These are phyloP conservation scores for Globisporangium splendens DNA, from an alignment of 352 stramenopile genomes.

Conservation along the genomic window DNA sequence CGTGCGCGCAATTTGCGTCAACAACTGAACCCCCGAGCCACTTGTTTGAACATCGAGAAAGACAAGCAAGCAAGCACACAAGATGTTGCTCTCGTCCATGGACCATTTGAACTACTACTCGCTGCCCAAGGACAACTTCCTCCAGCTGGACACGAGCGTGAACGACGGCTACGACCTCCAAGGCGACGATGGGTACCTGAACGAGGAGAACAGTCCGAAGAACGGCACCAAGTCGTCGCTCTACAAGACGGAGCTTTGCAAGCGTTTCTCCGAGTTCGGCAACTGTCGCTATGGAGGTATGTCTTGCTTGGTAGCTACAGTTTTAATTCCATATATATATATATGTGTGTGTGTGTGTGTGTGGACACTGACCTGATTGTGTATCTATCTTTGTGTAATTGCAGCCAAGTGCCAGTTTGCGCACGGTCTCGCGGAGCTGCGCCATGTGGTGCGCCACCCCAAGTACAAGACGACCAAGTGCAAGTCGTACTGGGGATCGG, in stretches of 20 bases:
- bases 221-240: constrained; percentile 83
- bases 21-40: too few relatives aligned
- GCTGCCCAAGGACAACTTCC: constrained; percentile 68
- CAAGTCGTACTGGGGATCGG: constrained; percentile 89
- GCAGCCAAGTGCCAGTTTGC: constrained; percentile 87
- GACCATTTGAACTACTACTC: constrained; percentile 83
- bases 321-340: too few relatives aligned
- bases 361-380: background rate
- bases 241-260: constrained; percentile 88
- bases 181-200: constrained; percentile 57
- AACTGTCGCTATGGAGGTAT: constrained; percentile 83
- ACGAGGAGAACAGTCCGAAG: constrained; percentile 81
- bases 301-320: background rate
- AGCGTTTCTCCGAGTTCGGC: constrained; percentile 84
- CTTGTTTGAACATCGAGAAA: too few relatives aligned
- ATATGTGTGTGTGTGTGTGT: constrained; percentile 8
- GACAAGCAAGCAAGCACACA: too few relatives aligned
- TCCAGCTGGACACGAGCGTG: constrained; percentile 58
- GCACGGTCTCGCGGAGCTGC: constrained; percentile 73
- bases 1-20: too few relatives aligned
- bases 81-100: constrained; percentile 79
- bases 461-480: constrained; percentile 93
- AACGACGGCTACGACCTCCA: constrained; percentile 41
- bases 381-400: background rate
- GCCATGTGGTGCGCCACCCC: constrained; percentile 81